Evolutionary conservation across 2,329 filamentous ascomycete genomes (phyloP), one percentile per base, ranked within the genome.

Genomic region (Colletotrichum nymphaeae): DNA sequence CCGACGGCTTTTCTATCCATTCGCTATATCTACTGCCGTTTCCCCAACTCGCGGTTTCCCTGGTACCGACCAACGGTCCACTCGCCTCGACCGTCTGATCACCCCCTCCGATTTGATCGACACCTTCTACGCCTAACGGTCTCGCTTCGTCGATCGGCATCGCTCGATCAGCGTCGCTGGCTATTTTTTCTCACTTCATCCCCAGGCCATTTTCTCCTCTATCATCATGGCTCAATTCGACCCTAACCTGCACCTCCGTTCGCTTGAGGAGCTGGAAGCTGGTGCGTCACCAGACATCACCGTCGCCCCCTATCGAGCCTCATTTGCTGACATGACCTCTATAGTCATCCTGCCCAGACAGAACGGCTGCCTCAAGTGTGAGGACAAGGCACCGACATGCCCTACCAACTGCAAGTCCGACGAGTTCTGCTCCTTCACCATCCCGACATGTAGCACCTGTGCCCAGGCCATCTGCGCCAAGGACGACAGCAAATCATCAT

Each of bases 371-470:
- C 81, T 88, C 11, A 76, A 83, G 56, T 90, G 88, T 78, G 83
- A 85, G 32, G 82, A 84, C 63, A 77, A 74, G 2, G 75, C 79
- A 65, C 85, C 80, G 42, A 81, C 83, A 26, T 90, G 88, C 68
- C 88, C 88, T 6, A 60, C 76, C 6, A 62, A 62, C 3, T 90
- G 88, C 75, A 76, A 76, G 11, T 69, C 79, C 1, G 82, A 81
- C 28, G 79, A 86, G 71, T 81, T 78, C 57, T 90, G 89, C 75
- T 82, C 84, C 71, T 85, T 85, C 68, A 86, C 84, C 7, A 79
- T 86, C 8, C 85, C 85, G 7, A 83, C 82, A 58, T 90, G 88
- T 78, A 81, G 77, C 2, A 80, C 84, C 75, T 91, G 89, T 75
- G 78, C 86, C 9, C 82, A 82, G 67, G 85, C 86, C 19, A 79